Evolutionary conservation across 306 rosid species (phyloP).

Genomic region (Pterocarpus santalinus): DNA sequence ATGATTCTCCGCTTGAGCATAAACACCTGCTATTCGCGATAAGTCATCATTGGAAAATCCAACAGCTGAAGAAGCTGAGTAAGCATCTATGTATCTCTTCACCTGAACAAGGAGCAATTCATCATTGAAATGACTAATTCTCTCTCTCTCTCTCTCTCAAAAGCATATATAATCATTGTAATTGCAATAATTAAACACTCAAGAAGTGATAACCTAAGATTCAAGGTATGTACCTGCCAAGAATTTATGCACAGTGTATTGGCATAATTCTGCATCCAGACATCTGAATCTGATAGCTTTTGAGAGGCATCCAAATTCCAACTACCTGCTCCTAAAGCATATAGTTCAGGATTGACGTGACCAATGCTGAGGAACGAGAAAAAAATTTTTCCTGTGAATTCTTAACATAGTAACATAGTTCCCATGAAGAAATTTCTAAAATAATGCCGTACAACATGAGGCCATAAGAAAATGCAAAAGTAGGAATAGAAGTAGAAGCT

Average conservation of each 20-base stretch:
- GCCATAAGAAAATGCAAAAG: conserved; percentile 34
- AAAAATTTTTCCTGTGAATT: conserved; percentile 35
- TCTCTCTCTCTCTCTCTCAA: conserved; percentile 1
- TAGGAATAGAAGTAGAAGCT: conserved; percentile 39
- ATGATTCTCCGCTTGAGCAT: conserved; percentile 71
- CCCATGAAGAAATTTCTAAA: conserved; percentile 36
- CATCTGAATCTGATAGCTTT: conserved; percentile 59
- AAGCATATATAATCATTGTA: conserved; percentile 30
- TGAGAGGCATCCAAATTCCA: conserved; percentile 57
- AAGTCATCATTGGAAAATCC: conserved; percentile 92
- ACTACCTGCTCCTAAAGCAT: conserved; percentile 78
- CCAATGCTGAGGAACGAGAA: conserved; percentile 80
- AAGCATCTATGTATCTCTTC: conserved; percentile 88
- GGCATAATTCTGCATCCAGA: conserved; percentile 83
- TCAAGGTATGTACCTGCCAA: conserved; percentile 80
- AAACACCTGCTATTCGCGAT: conserved; percentile 61
- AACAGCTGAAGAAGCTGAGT: conserved; percentile 85
- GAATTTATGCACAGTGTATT: conserved; percentile 84
- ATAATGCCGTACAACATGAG: conserved; percentile 24
- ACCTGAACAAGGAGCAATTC: conserved; percentile 63
- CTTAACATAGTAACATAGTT: conserved; percentile 21
- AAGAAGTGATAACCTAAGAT: conserved; percentile 31
- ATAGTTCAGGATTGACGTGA: conserved; percentile 78
- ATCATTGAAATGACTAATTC: conserved; percentile 44
- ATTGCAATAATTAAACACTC: conserved; percentile 35